phyloP scores from a whole-genome alignment of 176 grass and related monocot species.

The Thalia dealbata region DNA sequence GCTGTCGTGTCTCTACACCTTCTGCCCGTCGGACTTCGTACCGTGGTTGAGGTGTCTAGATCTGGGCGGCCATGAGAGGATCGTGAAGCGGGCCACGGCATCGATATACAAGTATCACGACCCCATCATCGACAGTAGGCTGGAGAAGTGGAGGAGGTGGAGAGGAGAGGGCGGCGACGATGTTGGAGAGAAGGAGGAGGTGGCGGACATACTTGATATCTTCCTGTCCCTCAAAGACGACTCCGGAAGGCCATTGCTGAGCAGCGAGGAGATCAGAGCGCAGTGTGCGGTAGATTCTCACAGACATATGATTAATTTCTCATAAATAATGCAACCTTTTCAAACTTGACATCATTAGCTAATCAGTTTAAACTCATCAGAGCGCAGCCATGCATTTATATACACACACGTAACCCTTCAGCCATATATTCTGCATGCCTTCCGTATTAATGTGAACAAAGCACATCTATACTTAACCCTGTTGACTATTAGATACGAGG shows the following conservation, averaged over 20 bases:
- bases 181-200: conserved; percentile 1
- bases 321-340: too few species aligned
- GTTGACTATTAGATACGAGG: too few species aligned
- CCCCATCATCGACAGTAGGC: conserved; percentile 25
- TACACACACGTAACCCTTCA: too few species aligned
- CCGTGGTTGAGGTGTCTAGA: conserved; percentile 14
- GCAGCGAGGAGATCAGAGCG: conserved; percentile 31
- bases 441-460: too few species aligned
- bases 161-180: not conserved
- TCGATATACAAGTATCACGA: too few species aligned
- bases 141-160: conserved; percentile 11
- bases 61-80: conserved; percentile 34
- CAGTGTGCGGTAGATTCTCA: conserved; percentile 22
- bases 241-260: conserved; percentile 14
- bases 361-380: too few species aligned
- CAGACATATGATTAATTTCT: too few species aligned
- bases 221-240: conserved; percentile 18
- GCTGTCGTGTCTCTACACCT: conserved; percentile 21
- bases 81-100: not conserved
- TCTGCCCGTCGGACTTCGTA: conserved; percentile 38
- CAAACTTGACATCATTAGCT: too few species aligned
- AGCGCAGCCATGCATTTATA: too few species aligned
- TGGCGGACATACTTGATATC: conserved; percentile 33
- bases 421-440: too few species aligned
- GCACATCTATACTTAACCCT: too few species aligned